Percentiles rank a stretch among this genome's conserved stretches.
Evolutionary conservation across 2,329 filamentous ascomycete genomes (phyloP).

Genomic region (Aspergillus novofumigatus): DNA sequence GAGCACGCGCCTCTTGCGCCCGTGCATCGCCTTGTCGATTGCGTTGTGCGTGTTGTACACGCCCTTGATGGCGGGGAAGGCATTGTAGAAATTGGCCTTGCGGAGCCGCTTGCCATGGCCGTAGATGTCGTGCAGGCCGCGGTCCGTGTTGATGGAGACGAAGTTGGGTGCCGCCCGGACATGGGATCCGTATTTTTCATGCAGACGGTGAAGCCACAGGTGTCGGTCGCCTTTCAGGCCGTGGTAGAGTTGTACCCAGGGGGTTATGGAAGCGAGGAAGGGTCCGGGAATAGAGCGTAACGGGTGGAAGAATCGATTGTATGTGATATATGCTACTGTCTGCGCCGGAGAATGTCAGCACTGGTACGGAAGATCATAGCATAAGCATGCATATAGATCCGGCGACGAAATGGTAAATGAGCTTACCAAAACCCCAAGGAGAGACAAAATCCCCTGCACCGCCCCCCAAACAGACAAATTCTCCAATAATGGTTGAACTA

Average conservation of each 20-base stretch:
- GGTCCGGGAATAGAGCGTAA: constrained; percentile 30
- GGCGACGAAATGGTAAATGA: neutral
- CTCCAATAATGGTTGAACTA: constrained; percentile 19
- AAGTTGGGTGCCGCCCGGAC: constrained; percentile 78
- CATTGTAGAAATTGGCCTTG: constrained; percentile 70
- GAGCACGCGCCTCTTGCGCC: constrained; percentile 66
- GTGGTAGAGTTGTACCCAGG: constrained; percentile 64
- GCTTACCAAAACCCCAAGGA: constrained; percentile 19
- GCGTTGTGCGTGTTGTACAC: constrained; percentile 69
- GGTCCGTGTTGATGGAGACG: constrained; percentile 70
- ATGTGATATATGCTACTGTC: constrained; percentile 27
- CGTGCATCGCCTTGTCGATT: constrained; percentile 65
- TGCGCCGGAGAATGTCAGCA: constrained; percentile 2
- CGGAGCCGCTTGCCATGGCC: constrained; percentile 38
- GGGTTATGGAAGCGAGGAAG: constrained; percentile 27
- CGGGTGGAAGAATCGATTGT: constrained; percentile 35
- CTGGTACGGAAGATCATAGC: neutral
- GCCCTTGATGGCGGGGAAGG: constrained; percentile 61
- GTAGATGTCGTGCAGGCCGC: constrained; percentile 47
- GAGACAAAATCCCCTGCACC: constrained; percentile 12
- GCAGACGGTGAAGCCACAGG: constrained; percentile 66
- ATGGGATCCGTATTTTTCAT: constrained; percentile 63
- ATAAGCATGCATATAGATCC: too few species aligned
- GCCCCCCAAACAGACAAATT: constrained; percentile 14
- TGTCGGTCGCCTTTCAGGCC: constrained; percentile 72